Evolutionary conservation across 129 eudicot species (phyloP).

Genomic region (Erigeron canadensis): DNA sequence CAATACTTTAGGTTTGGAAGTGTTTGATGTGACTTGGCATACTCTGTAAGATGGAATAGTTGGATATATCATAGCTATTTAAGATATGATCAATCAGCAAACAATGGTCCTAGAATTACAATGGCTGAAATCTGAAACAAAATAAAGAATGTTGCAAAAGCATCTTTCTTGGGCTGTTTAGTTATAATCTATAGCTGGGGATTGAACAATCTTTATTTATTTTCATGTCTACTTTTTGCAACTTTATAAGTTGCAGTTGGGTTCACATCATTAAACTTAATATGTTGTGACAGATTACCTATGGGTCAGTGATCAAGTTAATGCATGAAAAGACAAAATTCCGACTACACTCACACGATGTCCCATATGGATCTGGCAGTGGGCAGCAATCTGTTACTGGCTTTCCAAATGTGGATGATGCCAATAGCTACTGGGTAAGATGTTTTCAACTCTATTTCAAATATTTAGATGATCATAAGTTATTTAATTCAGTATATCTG

Average conservation of each 20-base stretch:
- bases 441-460: conserved; percentile 2
- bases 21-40: background rate
- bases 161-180: conserved; percentile 6
- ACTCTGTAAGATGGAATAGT: background rate
- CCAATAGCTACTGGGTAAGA: conserved; percentile 98
- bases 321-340: conserved; percentile 93
- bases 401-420: conserved; percentile 85
- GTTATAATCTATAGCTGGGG: too few relatives aligned
- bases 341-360: conserved; percentile 94
- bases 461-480: background rate
- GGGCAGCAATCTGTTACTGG: conserved; percentile 99
- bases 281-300: conserved; percentile 62
- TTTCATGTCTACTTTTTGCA: conserved; percentile 8
- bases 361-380: conserved; percentile 99
- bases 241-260: conserved; percentile 11
- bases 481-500: too few relatives aligned
- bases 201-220: background rate
- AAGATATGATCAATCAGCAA: background rate
- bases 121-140: background rate
- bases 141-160: background rate
- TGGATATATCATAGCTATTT: background rate
- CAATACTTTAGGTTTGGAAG: background rate
- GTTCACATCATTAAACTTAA: conserved; percentile 14
- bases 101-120: background rate
- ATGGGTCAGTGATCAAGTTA: conserved; percentile 85